Evolutionary conservation across 176 grass and related monocot genomes (phyloP), one percentile per base, ranked within the genome.

Genomic region (Coix lacrymajobi): DNA sequence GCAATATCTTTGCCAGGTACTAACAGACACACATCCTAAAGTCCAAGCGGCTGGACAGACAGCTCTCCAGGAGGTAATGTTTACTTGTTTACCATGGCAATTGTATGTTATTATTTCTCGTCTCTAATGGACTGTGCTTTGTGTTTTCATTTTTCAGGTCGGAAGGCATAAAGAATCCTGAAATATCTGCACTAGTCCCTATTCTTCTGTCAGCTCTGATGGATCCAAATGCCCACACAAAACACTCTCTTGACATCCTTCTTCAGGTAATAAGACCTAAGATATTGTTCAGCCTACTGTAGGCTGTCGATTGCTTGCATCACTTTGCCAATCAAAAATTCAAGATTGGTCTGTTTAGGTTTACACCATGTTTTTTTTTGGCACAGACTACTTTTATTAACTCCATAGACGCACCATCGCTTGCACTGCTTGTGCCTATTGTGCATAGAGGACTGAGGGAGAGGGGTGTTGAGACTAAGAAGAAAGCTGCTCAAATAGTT

Each of bases 331-430:
- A 80, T 62, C 28, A 70, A 49, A 54, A 77, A 34, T 26, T 69
- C 43, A 63, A 40, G 71, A 85, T 25, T 25, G 11, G 2, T 81
- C 30, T 89, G 24, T 33, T 58, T 92, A 48, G 76, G n/a, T 65
- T 88, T 79, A 48, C 64, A n/a, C 57, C 46, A 90, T 46, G 73
- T n/a, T n/a, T 28, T 40, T 85, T 70, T 84, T 78, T 73, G 56
- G 61, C n/a, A n/a, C 89, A 98, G 96, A 98, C 92, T 66, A 98
- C 96, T 79, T 98, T 98, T 84, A 98, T 98, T 79, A 98, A 98
- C 77, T 95, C 96, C 11, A 89, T 98, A 79, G 96, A 98, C 68
- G 92, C 96, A 65, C 91, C 96, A 79, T 98, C 96, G 33, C 88
- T 98, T 80, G 96, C 96, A 14, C 88, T 98, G 57, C 75, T 98